phyloP scores from a whole-genome alignment of 768 basidiomycete genomes.

The Amanita inopinata region DNA sequence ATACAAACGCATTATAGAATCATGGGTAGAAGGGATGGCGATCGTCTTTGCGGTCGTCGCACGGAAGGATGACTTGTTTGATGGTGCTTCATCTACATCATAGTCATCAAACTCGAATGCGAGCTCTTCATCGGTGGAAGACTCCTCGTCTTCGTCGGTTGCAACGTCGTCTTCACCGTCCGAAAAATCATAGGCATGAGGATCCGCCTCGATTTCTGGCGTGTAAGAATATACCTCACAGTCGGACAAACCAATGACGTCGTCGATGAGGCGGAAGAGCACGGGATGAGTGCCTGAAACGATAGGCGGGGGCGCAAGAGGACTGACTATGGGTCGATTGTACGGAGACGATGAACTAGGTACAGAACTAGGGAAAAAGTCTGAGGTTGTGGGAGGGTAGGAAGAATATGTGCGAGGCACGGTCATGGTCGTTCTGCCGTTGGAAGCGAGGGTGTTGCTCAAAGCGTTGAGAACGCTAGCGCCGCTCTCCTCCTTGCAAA shows the following conservation, averaged over 20 bases:
- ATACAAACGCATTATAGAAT: constrained; percentile 28
- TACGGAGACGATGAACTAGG: constrained; percentile 66
- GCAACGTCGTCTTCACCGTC: constrained; percentile 73
- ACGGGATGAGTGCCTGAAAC: constrained; percentile 82
- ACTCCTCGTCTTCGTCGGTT: constrained; percentile 55
- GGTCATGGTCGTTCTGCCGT: constrained; percentile 51
- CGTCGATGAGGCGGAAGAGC: constrained; percentile 80
- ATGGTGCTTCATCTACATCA: constrained; percentile 52
- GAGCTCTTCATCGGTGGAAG: constrained; percentile 62
- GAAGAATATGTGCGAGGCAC: constrained; percentile 81
- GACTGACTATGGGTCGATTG: constrained; percentile 47
- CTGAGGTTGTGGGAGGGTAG: constrained; percentile 64
- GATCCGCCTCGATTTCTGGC: constrained; percentile 91
- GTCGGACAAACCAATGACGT: constrained; percentile 81
- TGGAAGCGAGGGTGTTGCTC: constrained; percentile 73
- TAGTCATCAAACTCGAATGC: constrained; percentile 78
- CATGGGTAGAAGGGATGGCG: constrained; percentile 30
- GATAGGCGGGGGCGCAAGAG: constrained; percentile 62
- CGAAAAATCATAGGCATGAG: constrained; percentile 76
- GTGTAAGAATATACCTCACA: constrained; percentile 95
- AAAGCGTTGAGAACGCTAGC: constrained; percentile 78
- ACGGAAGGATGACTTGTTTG: constrained; percentile 26
- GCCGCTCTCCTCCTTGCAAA: constrained; percentile 74
- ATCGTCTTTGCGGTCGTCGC: constrained; percentile 28
- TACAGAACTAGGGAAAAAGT: constrained; percentile 69